Evolutionary conservation across 1,139 yeast species (phyloP).

Genomic region (Zygoascus sp.): DNA sequence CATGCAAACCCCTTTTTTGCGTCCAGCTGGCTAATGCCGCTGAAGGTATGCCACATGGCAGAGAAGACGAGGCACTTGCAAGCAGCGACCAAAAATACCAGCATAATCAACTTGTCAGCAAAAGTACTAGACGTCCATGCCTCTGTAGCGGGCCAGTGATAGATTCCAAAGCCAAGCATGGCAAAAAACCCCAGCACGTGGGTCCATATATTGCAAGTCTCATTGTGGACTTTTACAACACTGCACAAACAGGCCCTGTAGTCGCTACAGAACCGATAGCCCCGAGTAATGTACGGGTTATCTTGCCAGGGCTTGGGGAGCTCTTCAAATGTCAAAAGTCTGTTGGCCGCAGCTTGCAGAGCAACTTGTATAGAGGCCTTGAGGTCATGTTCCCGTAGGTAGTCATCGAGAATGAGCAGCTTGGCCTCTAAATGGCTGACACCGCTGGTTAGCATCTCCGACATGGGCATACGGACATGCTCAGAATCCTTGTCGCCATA

Average conservation of each 20-base stretch:
- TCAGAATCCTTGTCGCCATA: constrained; percentile 10
- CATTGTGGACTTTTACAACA: constrained; percentile 71
- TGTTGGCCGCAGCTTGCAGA: constrained; percentile 44
- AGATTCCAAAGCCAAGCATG: constrained; percentile 52
- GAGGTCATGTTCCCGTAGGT: constrained; percentile 19
- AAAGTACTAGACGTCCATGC: constrained; percentile 41
- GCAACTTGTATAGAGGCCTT: constrained; percentile 35
- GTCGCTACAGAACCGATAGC: constrained; percentile 75
- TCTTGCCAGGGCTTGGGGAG: constrained; percentile 92
- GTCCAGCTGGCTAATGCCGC: constrained; percentile 63
- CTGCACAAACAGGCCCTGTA: constrained; percentile 57
- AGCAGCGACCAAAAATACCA: constrained; percentile 66
- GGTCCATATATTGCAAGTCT: constrained; percentile 90
- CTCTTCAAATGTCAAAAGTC: constrained; percentile 76
- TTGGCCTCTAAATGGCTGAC: constrained; percentile 33
- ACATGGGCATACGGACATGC: constrained; percentile 2
- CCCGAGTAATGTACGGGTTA: constrained; percentile 75
- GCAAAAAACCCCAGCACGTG: constrained; percentile 68
- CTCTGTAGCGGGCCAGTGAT: constrained; percentile 54
- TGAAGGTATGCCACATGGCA: constrained; percentile 87
- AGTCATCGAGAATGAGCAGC: constrained; percentile 32
- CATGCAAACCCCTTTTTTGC: constrained; percentile 79
- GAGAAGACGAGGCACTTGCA: constrained; percentile 74
- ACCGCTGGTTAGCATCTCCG: constrained; percentile 23
- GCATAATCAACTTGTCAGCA: constrained; percentile 52